phyloP scores from a whole-genome alignment of 805 yeast species.

The Candida argentea region DNA sequence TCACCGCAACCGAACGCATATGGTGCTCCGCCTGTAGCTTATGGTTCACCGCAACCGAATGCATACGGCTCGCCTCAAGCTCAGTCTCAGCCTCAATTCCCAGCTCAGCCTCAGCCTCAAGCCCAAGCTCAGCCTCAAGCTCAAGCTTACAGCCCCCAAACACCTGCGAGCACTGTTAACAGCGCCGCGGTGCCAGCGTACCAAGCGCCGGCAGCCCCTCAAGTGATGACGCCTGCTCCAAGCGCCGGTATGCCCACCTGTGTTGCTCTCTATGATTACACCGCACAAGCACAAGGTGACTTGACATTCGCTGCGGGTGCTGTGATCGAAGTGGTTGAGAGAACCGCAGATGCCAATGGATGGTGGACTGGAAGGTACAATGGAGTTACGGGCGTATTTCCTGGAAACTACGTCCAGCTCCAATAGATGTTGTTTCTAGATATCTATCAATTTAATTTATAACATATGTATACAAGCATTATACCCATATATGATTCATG shows the following conservation, averaged over 20 bases:
- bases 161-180: conserved; percentile 9
- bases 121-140: too few species aligned
- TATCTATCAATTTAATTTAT: too few species aligned
- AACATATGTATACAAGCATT: too few species aligned
- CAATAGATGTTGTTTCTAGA: conserved; percentile 18
- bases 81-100: too few species aligned
- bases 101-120: too few species aligned
- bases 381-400: conserved; percentile 86
- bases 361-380: conserved; percentile 96
- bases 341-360: conserved; percentile 77
- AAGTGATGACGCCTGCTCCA: conserved; percentile 22
- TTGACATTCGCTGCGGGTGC: conserved; percentile 83
- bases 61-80: conserved; percentile 19
- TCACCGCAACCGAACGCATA: conserved; percentile 8
- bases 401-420: conserved; percentile 90
- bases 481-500: too few species aligned
- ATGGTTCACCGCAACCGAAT: conserved; percentile 12
- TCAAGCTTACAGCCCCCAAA: conserved; percentile 4
- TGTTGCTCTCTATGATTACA: conserved; percentile 84
- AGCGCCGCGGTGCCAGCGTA: conserved; percentile 16
- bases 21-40: conserved; percentile 7
- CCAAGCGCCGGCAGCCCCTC: conserved; percentile 8
- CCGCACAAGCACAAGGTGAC: conserved; percentile 92
- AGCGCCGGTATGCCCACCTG: conserved; percentile 46
- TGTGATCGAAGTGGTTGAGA: conserved; percentile 69